phyloP scores from a whole-genome alignment of 148 eudicot genomes.

The Persicaria tinctoria region DNA sequence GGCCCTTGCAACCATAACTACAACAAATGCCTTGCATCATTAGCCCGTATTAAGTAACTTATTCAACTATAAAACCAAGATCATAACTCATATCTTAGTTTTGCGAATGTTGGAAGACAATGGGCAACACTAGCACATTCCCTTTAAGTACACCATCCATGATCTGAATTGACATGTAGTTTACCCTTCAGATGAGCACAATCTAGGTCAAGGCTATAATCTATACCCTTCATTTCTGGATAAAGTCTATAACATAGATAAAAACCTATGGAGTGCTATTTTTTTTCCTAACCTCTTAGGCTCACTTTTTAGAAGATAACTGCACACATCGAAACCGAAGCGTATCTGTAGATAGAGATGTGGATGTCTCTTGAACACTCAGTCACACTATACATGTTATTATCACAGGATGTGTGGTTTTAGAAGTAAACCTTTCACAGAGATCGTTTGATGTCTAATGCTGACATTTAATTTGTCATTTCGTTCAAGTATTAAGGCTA shows the following conservation, averaged over 20 bases:
- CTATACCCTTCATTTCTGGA: background rate
- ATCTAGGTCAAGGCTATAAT: background rate
- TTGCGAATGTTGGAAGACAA: background rate
- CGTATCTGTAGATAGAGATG: background rate
- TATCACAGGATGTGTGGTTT: background rate
- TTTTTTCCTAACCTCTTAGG: background rate
- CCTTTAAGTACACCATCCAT: background rate
- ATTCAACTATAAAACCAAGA: background rate
- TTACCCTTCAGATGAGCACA: background rate
- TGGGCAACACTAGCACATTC: background rate
- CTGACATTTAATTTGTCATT: too few species aligned
- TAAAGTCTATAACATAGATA: background rate
- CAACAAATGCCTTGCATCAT: too few species aligned
- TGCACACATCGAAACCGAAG: background rate
- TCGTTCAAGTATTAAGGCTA: too few species aligned
- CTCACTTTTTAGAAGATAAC: background rate
- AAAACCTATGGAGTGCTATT: background rate
- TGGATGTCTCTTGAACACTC: background rate
- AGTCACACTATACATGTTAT: background rate
- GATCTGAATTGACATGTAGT: background rate
- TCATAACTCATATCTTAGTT: background rate
- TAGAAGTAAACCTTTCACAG: background rate
- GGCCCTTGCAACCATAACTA: too few species aligned
- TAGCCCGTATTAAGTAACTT: too few species aligned
- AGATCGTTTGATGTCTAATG: background rate